Evolutionary conservation across 1,139 yeast species (phyloP), one percentile per base, ranked within the genome.

Genomic region (Suhomyces guaymorum): DNA sequence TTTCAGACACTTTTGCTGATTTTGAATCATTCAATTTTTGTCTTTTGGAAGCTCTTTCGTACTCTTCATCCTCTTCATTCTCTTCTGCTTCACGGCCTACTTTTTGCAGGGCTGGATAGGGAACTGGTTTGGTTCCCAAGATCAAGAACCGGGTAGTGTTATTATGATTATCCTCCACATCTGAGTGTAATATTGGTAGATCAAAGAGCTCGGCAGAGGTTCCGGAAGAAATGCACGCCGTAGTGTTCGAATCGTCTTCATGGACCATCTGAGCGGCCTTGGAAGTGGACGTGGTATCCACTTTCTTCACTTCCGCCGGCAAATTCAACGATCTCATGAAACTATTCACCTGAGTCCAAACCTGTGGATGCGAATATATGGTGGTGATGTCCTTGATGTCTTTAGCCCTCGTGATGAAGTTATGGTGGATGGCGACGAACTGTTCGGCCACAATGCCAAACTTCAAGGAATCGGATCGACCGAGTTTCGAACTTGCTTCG

Each of bases 321-420:
- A 68, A 48, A 3, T 57, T 45, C 32, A 66, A 48, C 4, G 55
- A 43, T n/a, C 56, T 52, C 33, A 84, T 54, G 55, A 80, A 82
- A 9, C 66, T 57, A 2, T 75, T 68, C 28, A 87, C 82, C 55
- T 92, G 98, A 4, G 97, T 95, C 98, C 98, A 92, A 0, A 89
- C 98, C 56, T 92, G 98, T 4, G 98, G 97, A 58, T 92, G 98
- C 3, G 96, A 84, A 61, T 86, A 86, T 16, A 92, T 73, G 24
- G 72, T 75, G 11, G 62, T 61, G 35, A 82, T 71, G 12, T 73
- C 57, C 1, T 63, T 51, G 1, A 80, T 48, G 20, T 66, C 66
- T 12, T 55, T 55, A 2, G 75, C 66, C 32, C 73, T 67, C 1
- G 82, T 66, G 35, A 89, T 68, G 33, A 90, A 64, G 54, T 83